Percentiles rank a stretch among this genome's conserved stretches.
Evolutionary conservation across 1,284 basidiomycete genomes (phyloP).

Genomic region (Leccinum fuscescens): DNA sequence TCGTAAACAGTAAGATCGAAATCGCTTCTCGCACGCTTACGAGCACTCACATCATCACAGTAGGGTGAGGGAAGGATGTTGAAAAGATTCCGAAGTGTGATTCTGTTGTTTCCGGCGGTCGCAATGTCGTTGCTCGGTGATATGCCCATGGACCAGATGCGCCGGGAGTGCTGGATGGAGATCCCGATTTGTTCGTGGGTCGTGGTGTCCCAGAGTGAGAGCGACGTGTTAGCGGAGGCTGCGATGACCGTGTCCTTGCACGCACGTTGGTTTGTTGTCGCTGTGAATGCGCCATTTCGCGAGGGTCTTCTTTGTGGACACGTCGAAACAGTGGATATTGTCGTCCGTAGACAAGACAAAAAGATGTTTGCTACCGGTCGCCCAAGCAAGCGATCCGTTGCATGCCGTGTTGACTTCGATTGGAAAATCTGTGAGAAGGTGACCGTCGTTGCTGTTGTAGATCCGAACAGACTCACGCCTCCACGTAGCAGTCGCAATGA

Average conservation of each 20-base stretch:
- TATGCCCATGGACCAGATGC: not conserved
- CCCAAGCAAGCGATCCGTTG: not conserved
- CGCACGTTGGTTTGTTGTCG: not conserved
- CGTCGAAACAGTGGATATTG: not conserved
- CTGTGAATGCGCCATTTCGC: not conserved
- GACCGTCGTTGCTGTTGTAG: not conserved
- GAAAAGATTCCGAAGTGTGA: not conserved
- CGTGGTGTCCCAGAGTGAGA: not conserved
- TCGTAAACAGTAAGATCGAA: no score
- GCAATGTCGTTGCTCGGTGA: not conserved
- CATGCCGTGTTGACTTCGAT: not conserved
- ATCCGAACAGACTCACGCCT: not conserved
- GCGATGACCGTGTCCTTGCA: not conserved
- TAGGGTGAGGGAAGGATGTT: not conserved
- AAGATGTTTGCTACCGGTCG: not conserved
- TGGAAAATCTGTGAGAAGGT: not conserved
- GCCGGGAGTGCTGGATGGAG: not conserved
- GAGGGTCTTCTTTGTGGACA: not conserved
- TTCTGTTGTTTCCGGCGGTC: not conserved
- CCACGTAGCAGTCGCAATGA: not conserved
- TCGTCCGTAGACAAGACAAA: not conserved
- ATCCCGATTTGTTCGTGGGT: not conserved
- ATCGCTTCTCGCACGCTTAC: not conserved
- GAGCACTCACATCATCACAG: not conserved
- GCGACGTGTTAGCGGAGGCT: not conserved